Conservation (phyloP, 805 yeast species). For the Suhomyces canberraensis region DNA sequence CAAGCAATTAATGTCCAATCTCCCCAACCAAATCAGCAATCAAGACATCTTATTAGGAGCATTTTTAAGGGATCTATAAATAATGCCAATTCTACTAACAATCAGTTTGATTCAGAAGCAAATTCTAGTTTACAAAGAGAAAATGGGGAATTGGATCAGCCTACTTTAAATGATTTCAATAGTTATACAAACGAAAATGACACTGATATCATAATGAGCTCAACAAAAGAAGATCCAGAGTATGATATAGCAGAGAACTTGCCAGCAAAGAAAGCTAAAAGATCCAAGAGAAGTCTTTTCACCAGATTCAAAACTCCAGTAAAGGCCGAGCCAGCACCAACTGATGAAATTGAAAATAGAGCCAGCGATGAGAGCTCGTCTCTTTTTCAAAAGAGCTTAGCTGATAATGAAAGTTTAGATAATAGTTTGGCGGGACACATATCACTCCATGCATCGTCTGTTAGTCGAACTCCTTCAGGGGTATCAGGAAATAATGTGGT, state of each 20-base stretch:
- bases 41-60: conserved; percentile 26
- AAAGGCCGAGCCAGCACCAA: conserved; percentile 12
- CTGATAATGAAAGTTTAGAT: conserved; percentile 9
- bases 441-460: conserved; percentile 10
- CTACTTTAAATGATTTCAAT: conserved; percentile 11
- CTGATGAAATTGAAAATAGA: conserved; percentile 3
- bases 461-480: conserved; percentile 21
- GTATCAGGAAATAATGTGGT: neutral
- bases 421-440: conserved; percentile 7
- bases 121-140: neutral
- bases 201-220: conserved; percentile 16
- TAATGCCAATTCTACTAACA: conserved; percentile 1
- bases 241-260: conserved; percentile 12
- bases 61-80: conserved; percentile 13
- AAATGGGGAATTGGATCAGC: neutral
- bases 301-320: conserved; percentile 32
- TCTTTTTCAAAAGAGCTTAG: conserved; percentile 5
- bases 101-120: neutral
- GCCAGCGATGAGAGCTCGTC: conserved; percentile 4
- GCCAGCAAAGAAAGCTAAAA: conserved; percentile 26
- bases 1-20: conserved; percentile 8
- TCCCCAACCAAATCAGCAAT: conserved; percentile 11
- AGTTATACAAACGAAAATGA: neutral
- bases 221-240: conserved; percentile 19
- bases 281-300: conserved; percentile 35